These are phyloP conservation scores for Fusarium sarcochroum DNA, from an alignment of 2,329 filamentous ascomycete species.

Conservation along the genomic window DNA sequence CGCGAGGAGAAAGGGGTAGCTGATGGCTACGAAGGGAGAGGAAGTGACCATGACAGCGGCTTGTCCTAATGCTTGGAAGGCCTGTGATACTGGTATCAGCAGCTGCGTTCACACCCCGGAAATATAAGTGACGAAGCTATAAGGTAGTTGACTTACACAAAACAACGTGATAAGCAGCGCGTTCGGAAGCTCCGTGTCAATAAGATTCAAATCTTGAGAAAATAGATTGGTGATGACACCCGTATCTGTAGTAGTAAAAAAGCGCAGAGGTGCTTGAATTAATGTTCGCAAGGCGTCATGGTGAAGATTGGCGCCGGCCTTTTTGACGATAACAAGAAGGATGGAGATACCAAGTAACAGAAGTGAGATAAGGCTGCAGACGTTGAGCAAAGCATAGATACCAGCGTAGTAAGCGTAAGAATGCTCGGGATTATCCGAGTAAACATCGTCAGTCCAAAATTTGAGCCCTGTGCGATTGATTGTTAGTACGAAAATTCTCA, in stretches of 20 bases:
- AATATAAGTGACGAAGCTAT: constrained; percentile 14
- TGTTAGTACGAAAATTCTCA: background rate
- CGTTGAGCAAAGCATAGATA: constrained; percentile 48
- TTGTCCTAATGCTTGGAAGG: constrained; percentile 10
- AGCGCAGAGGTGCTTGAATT: constrained; percentile 56
- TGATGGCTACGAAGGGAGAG: constrained; percentile 61
- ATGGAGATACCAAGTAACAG: constrained; percentile 28
- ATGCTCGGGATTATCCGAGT: background rate
- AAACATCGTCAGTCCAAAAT: constrained; percentile 56
- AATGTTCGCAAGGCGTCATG: constrained; percentile 51
- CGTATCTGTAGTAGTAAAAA: constrained; percentile 59
- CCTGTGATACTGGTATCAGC: background rate
- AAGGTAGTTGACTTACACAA: constrained; percentile 45
- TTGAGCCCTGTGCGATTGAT: constrained; percentile 52
- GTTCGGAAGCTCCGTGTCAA: constrained; percentile 58
- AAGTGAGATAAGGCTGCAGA: constrained; percentile 36
- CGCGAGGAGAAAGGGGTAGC: constrained; percentile 64
- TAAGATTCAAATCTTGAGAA: constrained; percentile 60
- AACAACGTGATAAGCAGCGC: constrained; percentile 39
- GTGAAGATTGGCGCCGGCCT: constrained; percentile 53
- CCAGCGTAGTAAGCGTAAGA: constrained; percentile 50
- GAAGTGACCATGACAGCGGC: constrained; percentile 61
- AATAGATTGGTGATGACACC: constrained; percentile 61
- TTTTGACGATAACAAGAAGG: constrained; percentile 47
- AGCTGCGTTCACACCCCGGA: constrained; percentile 53